Evolutionary conservation across 1,284 basidiomycete species (phyloP).

Genomic region (Cerioporus squamosus): DNA sequence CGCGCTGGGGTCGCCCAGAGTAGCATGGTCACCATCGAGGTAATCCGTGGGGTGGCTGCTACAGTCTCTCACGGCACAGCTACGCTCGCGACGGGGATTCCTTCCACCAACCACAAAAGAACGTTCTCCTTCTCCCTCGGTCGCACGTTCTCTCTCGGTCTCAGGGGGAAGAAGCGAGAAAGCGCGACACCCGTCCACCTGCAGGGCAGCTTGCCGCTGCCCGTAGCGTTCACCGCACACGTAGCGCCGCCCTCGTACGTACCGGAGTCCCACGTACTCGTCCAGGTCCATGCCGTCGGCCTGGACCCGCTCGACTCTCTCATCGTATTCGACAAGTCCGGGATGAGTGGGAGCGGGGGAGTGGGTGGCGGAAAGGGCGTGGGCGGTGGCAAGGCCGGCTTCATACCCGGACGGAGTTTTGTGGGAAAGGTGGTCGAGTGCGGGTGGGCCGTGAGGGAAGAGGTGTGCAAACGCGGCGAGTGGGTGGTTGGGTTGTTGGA

Average conservation of each 20-base stretch:
- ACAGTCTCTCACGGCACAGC: constrained; percentile 10
- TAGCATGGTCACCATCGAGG: constrained; percentile 85
- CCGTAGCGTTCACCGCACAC: constrained; percentile 54
- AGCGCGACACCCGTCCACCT: constrained; percentile 47
- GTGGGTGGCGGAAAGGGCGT: constrained; percentile 35
- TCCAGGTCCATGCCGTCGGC: constrained; percentile 87
- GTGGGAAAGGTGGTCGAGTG: constrained; percentile 80
- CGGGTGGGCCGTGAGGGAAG: constrained; percentile 77
- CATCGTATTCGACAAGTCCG: constrained; percentile 53
- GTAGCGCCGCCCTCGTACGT: constrained; percentile 77
- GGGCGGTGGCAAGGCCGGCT: constrained; percentile 50
- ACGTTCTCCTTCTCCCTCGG: constrained; percentile 25
- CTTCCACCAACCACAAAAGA: constrained; percentile 16
- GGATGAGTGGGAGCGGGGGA: constrained; percentile 14
- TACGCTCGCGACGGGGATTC: constrained; percentile 4
- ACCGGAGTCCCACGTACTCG: constrained; percentile 66
- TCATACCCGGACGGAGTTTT: constrained; percentile 83
- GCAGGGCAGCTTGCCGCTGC: constrained; percentile 52
- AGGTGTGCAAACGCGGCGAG: constrained; percentile 72
- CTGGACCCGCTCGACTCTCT: constrained; percentile 76
- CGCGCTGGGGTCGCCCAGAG: constrained; percentile 77
- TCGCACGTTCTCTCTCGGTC: constrained; percentile 22
- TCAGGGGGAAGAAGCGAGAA: constrained; percentile 28
- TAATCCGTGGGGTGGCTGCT: constrained; percentile 63
- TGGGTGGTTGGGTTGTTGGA: constrained; percentile 84